Percentiles rank a stretch among this genome's conserved stretches.
These are phyloP conservation scores for Diddensiella caesifluorescens DNA, from an alignment of 805 yeast species.

Conservation along the genomic window DNA sequence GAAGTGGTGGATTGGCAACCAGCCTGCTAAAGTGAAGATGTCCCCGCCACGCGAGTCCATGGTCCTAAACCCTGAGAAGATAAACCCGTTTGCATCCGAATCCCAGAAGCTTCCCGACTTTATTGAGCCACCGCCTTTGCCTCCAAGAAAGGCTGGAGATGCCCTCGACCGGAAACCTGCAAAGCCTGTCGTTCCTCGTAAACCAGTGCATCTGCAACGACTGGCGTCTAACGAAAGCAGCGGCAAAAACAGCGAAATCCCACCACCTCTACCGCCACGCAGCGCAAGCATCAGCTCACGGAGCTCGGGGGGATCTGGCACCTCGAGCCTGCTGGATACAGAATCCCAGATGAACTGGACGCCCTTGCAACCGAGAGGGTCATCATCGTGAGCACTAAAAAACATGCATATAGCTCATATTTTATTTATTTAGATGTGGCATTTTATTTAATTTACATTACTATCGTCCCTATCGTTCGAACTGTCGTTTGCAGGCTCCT, in stretches of 20 bases:
- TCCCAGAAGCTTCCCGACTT: slow-evolving; percentile 49
- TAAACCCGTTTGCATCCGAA: slow-evolving; percentile 64
- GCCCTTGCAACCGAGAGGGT: slow-evolving; percentile 6
- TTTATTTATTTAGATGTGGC: slow-evolving; percentile 1
- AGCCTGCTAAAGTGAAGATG: slow-evolving; percentile 62
- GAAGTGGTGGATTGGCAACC: slow-evolving; percentile 92
- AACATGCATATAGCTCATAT: not conserved
- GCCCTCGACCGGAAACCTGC: not conserved
- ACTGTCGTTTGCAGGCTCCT: too few species aligned
- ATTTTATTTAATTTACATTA: not conserved
- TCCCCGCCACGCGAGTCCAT: slow-evolving; percentile 31
- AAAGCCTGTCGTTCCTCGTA: slow-evolving; percentile 11
- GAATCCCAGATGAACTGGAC: slow-evolving; percentile 5
- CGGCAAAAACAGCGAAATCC: not conserved
- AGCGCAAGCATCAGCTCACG: slow-evolving; percentile 1
- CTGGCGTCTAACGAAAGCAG: not conserved
- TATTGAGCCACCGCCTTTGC: slow-evolving; percentile 29
- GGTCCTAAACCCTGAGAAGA: slow-evolving; percentile 62
- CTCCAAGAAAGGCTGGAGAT: slow-evolving; percentile 8
- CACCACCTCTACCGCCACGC: slow-evolving; percentile 11
- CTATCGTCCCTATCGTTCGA: too few species aligned
- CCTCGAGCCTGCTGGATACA: slow-evolving; percentile 6
- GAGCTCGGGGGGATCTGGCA: not conserved
- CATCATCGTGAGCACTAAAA: not conserved
- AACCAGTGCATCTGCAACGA: slow-evolving; percentile 11